Conservation (phyloP, 768 basidiomycete genomes). For the Serendipita sp. region DNA sequence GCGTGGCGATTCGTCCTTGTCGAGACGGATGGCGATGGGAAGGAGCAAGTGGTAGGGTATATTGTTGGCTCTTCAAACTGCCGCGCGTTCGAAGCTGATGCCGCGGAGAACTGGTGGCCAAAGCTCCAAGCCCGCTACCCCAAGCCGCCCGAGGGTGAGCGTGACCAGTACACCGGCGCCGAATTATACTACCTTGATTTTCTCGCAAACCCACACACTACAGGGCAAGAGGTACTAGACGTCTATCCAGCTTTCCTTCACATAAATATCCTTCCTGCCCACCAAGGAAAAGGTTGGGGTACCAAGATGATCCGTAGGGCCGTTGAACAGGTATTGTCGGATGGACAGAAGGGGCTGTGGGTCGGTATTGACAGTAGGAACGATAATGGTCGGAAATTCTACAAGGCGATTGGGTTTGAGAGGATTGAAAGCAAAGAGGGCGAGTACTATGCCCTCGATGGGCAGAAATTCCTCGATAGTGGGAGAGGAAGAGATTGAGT, state of each 20-base stretch:
- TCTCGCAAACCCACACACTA: slow-evolving; percentile 24
- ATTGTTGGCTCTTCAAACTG: slow-evolving; percentile 53
- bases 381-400: slow-evolving; percentile 42
- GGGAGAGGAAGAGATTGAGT: not conserved
- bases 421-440: slow-evolving; percentile 23
- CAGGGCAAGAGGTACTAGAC: slow-evolving; percentile 37
- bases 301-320: not conserved
- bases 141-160: slow-evolving; percentile 15
- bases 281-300: slow-evolving; percentile 6
- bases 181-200: slow-evolving; percentile 21
- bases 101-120: slow-evolving; percentile 51
- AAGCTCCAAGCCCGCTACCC: slow-evolving; percentile 41
- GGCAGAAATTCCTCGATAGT: not conserved
- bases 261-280: not conserved
- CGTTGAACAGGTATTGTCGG: slow-evolving; percentile 23
- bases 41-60: slow-evolving; percentile 50
- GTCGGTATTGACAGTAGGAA: slow-evolving; percentile 55
- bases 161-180: not conserved
- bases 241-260: slow-evolving; percentile 55
- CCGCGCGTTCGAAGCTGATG: slow-evolving; percentile 41
- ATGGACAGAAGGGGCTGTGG: slow-evolving; percentile 40
- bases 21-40: slow-evolving; percentile 20
- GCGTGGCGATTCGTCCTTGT: slow-evolving; percentile 43
- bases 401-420: slow-evolving; percentile 45
- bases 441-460: slow-evolving; percentile 7